These are phyloP conservation scores for Picea sitchensis DNA, from an alignment of 75 land plant genomes.

Conservation along the genomic window DNA sequence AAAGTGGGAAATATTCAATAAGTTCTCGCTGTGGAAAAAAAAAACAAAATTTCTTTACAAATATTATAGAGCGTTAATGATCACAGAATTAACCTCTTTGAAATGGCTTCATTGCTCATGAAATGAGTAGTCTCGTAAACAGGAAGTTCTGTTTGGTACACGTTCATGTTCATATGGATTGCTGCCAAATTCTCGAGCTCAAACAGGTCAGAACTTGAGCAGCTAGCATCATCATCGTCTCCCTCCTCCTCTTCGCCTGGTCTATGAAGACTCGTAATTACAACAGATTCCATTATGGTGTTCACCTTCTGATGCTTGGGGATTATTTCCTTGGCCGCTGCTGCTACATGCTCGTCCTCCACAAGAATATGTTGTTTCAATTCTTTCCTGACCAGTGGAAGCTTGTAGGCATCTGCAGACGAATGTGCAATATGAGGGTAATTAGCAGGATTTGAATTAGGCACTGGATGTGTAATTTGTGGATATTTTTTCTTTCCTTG, in stretches of 20 bases:
- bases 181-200: slow-evolving; percentile 23
- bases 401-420: slow-evolving; percentile 1
- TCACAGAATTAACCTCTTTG: slow-evolving; percentile 12
- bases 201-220: slow-evolving; percentile 37
- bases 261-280: not conserved
- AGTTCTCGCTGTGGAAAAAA: too few species aligned
- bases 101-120: slow-evolving; percentile 18
- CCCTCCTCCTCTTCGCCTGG: slow-evolving; percentile 11
- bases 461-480: not conserved
- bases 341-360: not conserved
- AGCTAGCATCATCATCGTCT: slow-evolving; percentile 22
- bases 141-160: slow-evolving; percentile 25
- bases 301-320: slow-evolving; percentile 4
- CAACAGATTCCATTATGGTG: not conserved
- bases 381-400: not conserved
- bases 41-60: too few species aligned
- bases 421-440: slow-evolving; percentile 1
- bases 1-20: too few species aligned
- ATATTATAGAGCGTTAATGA: too few species aligned
- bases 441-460: not conserved
- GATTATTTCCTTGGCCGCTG: slow-evolving; percentile 1
- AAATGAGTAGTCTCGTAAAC: slow-evolving; percentile 43
- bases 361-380: not conserved
- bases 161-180: slow-evolving; percentile 1
- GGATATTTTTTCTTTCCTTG: too few species aligned